phyloP scores from a whole-genome alignment of 768 basidiomycete genomes.

The Suillus subalutaceus region DNA sequence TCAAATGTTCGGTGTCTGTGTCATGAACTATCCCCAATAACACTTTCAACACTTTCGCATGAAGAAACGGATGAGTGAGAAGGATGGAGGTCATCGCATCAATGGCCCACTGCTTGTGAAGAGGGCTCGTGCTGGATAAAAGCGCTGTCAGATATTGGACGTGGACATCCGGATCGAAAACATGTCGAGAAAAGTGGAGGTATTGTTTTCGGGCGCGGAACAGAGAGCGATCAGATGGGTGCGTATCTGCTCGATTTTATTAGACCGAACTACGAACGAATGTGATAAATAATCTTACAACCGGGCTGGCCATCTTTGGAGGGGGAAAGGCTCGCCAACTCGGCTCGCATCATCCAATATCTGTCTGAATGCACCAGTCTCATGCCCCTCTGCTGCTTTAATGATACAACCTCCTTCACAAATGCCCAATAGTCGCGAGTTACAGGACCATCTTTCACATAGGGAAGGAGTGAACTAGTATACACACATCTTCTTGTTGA shows the following conservation, averaged over 20 bases:
- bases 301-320: conserved; percentile 14
- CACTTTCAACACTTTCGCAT: conserved; percentile 39
- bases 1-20: background rate
- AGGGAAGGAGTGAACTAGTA: conserved; percentile 31
- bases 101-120: conserved; percentile 36
- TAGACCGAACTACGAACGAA: background rate
- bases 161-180: conserved; percentile 47
- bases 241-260: conserved; percentile 22
- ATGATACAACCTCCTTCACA: conserved; percentile 45
- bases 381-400: conserved; percentile 44
- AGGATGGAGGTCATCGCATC: conserved; percentile 38
- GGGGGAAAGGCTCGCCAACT: conserved; percentile 35
- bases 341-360: conserved; percentile 64
- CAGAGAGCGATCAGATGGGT: conserved; percentile 19
- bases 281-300: conserved; percentile 20
- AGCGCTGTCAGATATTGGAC: conserved; percentile 49
- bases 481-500: conserved; percentile 28
- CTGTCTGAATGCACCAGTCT: conserved; percentile 47
- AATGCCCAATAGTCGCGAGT: conserved; percentile 51
- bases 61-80: conserved; percentile 34
- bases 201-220: conserved; percentile 45
- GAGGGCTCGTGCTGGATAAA: conserved; percentile 29
- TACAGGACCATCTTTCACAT: conserved; percentile 21
- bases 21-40: background rate
- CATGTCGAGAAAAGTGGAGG: conserved; percentile 38